Conservation (phyloP, 2,329 filamentous ascomycete species). For the Emydomyces testavorans region DNA sequence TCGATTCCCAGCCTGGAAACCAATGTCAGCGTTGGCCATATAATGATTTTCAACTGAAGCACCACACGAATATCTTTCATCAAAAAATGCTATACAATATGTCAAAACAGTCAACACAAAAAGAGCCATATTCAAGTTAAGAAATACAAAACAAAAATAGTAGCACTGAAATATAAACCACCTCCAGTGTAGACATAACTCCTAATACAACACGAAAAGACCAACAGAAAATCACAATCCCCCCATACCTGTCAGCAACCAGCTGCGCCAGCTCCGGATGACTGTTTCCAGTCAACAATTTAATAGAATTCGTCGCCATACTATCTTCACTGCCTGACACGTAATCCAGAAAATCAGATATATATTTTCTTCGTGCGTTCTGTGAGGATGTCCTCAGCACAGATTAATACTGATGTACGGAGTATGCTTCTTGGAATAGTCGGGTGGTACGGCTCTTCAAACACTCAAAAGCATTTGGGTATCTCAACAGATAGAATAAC, state of each 20-base stretch:
- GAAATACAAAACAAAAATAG: too few species aligned
- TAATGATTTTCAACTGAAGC: too few species aligned
- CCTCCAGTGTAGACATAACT: not conserved
- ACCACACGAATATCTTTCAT: not conserved
- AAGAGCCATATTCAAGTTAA: too few species aligned
- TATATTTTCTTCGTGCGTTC: not conserved
- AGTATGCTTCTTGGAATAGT: too few species aligned
- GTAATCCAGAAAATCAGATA: not conserved
- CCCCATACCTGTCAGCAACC: constrained; percentile 52
- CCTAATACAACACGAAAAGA: not conserved
- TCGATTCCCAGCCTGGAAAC: constrained; percentile 50
- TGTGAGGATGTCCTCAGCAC: not conserved
- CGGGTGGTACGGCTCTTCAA: not conserved
- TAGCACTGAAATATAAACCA: not conserved
- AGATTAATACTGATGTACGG: too few species aligned
- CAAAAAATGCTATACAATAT: too few species aligned
- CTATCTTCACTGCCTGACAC: constrained; percentile 10
- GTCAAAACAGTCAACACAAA: too few species aligned
- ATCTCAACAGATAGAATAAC: not conserved
- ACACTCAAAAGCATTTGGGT: not conserved
- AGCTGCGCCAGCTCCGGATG: constrained; percentile 60
- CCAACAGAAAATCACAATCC: constrained; percentile 8
- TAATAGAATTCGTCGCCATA: constrained; percentile 65
- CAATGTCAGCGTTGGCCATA: constrained; percentile 17
- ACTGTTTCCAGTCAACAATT: constrained; percentile 63